phyloP scores from a whole-genome alignment of 1,284 basidiomycete species.

The Ceratobasidium sp. region DNA sequence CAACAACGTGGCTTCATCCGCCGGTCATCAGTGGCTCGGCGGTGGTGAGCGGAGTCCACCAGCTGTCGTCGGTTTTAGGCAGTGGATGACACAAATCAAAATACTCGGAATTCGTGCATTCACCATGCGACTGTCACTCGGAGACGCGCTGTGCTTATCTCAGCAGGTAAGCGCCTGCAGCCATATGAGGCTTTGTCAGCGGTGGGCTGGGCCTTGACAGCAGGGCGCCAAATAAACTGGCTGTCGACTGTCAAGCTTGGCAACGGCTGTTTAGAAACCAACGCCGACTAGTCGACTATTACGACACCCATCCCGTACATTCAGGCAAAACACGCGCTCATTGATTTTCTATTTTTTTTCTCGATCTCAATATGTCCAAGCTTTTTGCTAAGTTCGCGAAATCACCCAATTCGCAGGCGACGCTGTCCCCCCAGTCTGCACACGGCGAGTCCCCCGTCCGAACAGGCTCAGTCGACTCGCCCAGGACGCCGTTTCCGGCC shows the following conservation, averaged over 20 bases:
- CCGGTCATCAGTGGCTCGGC: conserved; percentile 1
- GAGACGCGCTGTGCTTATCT: neutral
- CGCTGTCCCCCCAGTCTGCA: conserved; percentile 8
- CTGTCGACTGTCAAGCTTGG: neutral
- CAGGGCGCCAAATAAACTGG: neutral
- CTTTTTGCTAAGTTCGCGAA: conserved; percentile 19
- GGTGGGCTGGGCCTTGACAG: neutral
- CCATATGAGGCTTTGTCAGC: neutral
- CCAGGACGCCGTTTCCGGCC: neutral
- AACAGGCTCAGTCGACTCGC: conserved; percentile 28
- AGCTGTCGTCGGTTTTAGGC: neutral
- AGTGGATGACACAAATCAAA: neutral
- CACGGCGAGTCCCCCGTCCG: neutral
- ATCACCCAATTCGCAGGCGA: conserved; percentile 25
- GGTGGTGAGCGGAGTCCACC: neutral
- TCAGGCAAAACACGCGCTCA: conserved; percentile 4
- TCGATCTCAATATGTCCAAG: conserved; percentile 23
- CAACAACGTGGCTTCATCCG: neutral
- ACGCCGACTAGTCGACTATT: neutral
- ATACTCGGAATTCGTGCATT: neutral
- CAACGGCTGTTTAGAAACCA: neutral
- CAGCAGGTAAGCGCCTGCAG: neutral
- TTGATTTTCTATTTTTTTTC: neutral
- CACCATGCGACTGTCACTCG: neutral
- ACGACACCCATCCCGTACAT: conserved; percentile 9